These are phyloP conservation scores for Xylaria longipes DNA, from an alignment of 495 filamentous ascomycete species.

Conservation along the genomic window DNA sequence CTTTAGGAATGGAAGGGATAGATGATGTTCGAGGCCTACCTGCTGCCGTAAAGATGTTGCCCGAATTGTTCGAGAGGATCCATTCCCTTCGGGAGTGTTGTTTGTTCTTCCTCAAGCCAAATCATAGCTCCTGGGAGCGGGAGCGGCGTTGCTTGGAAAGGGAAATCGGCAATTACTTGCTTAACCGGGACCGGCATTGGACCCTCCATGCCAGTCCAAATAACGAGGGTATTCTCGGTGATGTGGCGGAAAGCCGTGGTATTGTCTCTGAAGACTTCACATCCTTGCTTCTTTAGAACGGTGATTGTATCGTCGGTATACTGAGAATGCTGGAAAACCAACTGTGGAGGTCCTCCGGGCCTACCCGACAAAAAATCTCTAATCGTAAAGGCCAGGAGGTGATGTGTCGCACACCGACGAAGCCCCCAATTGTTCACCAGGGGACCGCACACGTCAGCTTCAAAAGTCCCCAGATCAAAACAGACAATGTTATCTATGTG, in stretches of 20 bases:
- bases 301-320: not conserved
- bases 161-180: conserved; percentile 4
- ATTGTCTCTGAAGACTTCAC: not conserved
- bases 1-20: not conserved
- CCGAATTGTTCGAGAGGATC: not conserved
- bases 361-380: not conserved
- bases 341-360: not conserved
- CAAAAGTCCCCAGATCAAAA: not conserved
- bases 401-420: not conserved
- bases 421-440: not conserved
- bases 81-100: not conserved
- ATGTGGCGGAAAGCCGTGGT: not conserved
- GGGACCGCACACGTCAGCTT: not conserved
- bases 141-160: not conserved
- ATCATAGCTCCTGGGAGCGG: not conserved
- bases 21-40: not conserved
- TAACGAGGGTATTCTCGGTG: not conserved
- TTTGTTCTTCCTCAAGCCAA: not conserved
- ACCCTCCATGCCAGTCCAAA: not conserved
- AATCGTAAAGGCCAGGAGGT: not conserved
- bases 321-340: not conserved
- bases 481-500: not conserved
- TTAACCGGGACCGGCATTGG: not conserved
- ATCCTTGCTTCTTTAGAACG: not conserved
- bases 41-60: not conserved